Conservation (phyloP, 2,329 filamentous ascomycete genomes). For the Fusarium transvaalense region DNA sequence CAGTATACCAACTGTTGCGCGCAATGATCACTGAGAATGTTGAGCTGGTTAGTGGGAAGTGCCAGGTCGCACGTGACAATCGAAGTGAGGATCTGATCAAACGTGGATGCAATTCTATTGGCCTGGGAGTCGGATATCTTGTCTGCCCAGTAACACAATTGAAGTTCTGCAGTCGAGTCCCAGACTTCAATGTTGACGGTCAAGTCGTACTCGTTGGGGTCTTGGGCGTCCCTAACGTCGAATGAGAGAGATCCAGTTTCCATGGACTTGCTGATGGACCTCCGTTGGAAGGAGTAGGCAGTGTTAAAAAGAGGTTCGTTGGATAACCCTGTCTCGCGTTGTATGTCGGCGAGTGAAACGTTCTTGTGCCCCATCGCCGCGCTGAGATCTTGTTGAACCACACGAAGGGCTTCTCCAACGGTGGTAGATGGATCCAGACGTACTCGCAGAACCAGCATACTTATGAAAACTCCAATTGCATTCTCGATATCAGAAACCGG, state of each 20-base stretch:
- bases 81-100: conserved; percentile 34
- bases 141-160: conserved; percentile 45
- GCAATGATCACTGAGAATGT: conserved; percentile 25
- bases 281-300: conserved; percentile 41
- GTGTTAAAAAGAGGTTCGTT: conserved; percentile 40
- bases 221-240: conserved; percentile 26
- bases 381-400: conserved; percentile 13
- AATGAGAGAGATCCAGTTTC: conserved; percentile 23
- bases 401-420: background rate
- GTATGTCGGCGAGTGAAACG: conserved; percentile 19
- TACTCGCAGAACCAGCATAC: conserved; percentile 30
- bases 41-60: conserved; percentile 35
- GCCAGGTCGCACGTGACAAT: background rate
- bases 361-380: conserved; percentile 25
- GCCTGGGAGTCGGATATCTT: conserved; percentile 39
- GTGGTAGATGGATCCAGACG: background rate
- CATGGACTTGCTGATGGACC: conserved; percentile 33
- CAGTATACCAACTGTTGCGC: conserved; percentile 37
- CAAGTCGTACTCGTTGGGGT: conserved; percentile 42
- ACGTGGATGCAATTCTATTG: conserved; percentile 34
- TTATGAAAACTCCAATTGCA: conserved; percentile 38
- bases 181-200: conserved; percentile 43
- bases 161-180: conserved; percentile 34
- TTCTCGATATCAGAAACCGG: conserved; percentile 8
- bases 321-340: background rate